Conservation (phyloP, 176 grass and related monocot species). For the Typha latifolia region DNA sequence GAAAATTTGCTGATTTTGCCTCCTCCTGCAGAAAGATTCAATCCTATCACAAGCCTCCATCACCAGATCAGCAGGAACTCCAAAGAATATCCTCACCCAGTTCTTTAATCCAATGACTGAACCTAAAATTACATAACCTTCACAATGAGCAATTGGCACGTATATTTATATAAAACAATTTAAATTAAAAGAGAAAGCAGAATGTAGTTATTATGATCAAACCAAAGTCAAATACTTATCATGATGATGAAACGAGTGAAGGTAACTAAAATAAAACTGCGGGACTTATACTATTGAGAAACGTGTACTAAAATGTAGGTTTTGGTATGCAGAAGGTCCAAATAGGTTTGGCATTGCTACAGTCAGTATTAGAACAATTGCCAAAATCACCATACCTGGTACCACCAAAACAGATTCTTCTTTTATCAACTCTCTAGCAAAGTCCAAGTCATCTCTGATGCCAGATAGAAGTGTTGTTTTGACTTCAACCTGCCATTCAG, state of each 20-base stretch:
- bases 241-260: neutral
- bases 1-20: slow-evolving; percentile 16
- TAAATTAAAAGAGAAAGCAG: neutral
- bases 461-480: slow-evolving; percentile 49
- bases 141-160: neutral
- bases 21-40: slow-evolving; percentile 56
- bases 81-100: slow-evolving; percentile 83
- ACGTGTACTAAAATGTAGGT: too few species aligned
- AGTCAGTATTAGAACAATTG: neutral
- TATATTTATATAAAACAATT: neutral
- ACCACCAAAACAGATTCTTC: slow-evolving; percentile 80
- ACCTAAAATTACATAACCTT: slow-evolving; percentile 33
- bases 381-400: slow-evolving; percentile 41
- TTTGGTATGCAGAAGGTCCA: too few species aligned
- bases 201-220: neutral
- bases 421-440: slow-evolving; percentile 67
- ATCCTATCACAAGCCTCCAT: slow-evolving; percentile 66
- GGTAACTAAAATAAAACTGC: too few species aligned
- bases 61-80: slow-evolving; percentile 41
- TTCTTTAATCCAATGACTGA: slow-evolving; percentile 82
- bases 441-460: slow-evolving; percentile 69
- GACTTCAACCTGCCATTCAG: slow-evolving; percentile 53
- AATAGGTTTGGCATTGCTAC: too few species aligned
- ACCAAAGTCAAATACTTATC: neutral
- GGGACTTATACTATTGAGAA: too few species aligned